Conservation (phyloP, 2,329 filamentous ascomycete genomes). For the Verticillium isaacii region DNA sequence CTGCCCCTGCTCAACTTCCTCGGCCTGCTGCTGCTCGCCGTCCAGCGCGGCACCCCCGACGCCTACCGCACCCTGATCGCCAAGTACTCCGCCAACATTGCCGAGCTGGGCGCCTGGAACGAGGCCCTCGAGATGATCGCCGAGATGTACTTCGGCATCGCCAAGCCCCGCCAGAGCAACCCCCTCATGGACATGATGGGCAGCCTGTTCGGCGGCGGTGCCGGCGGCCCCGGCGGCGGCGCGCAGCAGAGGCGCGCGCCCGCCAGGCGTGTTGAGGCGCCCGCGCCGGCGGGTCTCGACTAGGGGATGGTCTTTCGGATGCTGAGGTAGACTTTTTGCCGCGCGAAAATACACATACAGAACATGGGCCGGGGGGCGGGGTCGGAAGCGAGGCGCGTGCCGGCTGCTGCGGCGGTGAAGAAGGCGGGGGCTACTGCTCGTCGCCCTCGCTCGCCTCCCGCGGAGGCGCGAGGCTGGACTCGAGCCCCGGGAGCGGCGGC, state of each 20-base stretch:
- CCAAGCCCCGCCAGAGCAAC: conserved; percentile 83
- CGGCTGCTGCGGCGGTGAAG: not conserved
- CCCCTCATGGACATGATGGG: conserved; percentile 98
- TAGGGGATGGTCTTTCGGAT: conserved; percentile 19
- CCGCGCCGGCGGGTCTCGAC: conserved; percentile 56
- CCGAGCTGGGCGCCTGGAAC: conserved; percentile 73
- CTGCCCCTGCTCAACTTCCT: conserved; percentile 95
- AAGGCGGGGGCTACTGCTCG: not conserved
- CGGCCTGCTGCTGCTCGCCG: conserved; percentile 73
- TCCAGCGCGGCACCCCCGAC: conserved; percentile 74
- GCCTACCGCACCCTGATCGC: conserved; percentile 75
- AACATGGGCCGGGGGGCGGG: not conserved
- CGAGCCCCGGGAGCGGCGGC: not conserved
- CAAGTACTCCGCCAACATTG: conserved; percentile 76
- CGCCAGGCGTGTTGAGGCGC: conserved; percentile 40
- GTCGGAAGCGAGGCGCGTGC: too few species aligned
- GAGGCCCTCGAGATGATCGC: conserved; percentile 81
- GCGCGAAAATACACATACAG: not conserved
- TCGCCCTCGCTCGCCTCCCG: not conserved
- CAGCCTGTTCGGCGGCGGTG: conserved; percentile 79
- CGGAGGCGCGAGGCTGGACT: not conserved
- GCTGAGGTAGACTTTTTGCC: not conserved
- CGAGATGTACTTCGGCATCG: conserved; percentile 95
- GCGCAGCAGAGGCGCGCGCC: conserved; percentile 33
- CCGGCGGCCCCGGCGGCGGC: conserved; percentile 42